Percentiles rank a stretch among this genome's conserved stretches.
Conservation (phyloP, 2,329 filamentous ascomycete species). For the Trichophyton rubrum region DNA sequence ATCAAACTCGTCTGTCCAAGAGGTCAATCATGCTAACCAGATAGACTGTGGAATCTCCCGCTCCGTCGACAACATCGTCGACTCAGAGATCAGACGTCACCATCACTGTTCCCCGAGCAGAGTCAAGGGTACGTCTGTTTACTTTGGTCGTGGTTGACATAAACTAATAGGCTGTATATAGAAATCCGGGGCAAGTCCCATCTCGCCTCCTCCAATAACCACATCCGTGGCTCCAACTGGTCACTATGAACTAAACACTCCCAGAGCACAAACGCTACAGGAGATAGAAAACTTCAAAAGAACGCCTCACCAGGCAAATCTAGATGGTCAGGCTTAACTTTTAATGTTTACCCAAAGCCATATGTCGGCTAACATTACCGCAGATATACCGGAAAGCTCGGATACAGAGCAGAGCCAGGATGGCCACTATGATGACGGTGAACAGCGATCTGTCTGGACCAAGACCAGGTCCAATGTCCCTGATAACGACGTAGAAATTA, state of each 20-base stretch:
- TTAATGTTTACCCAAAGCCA: not conserved
- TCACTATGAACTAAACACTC: constrained; percentile 63
- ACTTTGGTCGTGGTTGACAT: not conserved
- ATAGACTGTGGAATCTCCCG: constrained; percentile 9
- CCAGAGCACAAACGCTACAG: constrained; percentile 68
- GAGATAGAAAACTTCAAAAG: constrained; percentile 50
- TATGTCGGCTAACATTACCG: constrained; percentile 18
- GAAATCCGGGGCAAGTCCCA: constrained; percentile 30
- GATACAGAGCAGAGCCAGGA: constrained; percentile 12
- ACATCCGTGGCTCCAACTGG: constrained; percentile 57
- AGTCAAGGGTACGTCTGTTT: constrained; percentile 12
- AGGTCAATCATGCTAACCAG: constrained; percentile 1
- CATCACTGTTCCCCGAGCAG: constrained; percentile 16
- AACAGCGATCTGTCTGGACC: constrained; percentile 12
- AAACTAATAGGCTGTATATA: constrained; percentile 4
- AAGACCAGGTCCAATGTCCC: constrained; percentile 24
- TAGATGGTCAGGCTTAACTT: constrained; percentile 54
- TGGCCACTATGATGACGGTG: constrained; percentile 15
- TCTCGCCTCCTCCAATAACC: constrained; percentile 57
- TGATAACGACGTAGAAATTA: constrained; percentile 46
- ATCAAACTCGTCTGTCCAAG: not conserved
- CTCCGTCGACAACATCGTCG: constrained; percentile 18
- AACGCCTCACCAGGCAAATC: constrained; percentile 52
- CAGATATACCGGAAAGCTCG: constrained; percentile 26
- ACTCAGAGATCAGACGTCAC: constrained; percentile 22